A percentile compares a stretch with the other conserved stretches of the same genome.
These are phyloP conservation scores for Colletotrichum lentis DNA, from an alignment of 2,329 filamentous ascomycete genomes.

Conservation along the genomic window DNA sequence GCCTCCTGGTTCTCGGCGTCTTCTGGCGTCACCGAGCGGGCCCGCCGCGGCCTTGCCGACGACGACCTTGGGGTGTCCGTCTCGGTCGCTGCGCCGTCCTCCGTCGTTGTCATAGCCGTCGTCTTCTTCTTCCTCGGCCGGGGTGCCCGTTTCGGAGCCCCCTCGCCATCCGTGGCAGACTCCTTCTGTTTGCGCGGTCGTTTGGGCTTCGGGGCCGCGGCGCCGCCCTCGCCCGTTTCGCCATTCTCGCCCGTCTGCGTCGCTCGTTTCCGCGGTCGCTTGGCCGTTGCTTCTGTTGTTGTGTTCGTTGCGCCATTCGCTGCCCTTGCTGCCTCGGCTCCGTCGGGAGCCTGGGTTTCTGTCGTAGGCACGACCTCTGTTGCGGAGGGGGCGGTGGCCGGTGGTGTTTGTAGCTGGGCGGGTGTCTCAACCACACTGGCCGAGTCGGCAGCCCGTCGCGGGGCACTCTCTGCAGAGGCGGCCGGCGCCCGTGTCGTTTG, in stretches of 20 bases:
- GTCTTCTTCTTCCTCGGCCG: conserved; percentile 40
- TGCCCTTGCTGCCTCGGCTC: background rate
- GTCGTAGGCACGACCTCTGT: background rate
- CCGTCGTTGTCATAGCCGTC: conserved; percentile 35
- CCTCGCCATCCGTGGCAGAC: conserved; percentile 25
- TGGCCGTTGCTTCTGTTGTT: conserved; percentile 11
- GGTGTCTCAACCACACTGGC: conserved; percentile 1
- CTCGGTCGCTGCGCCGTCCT: conserved; percentile 34
- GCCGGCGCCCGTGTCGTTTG: background rate
- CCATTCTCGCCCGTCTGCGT: conserved; percentile 16
- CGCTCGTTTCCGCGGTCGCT: conserved; percentile 34
- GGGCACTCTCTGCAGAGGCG: background rate
- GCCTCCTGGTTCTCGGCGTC: conserved; percentile 70
- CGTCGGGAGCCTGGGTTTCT: conserved; percentile 2
- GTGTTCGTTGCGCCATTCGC: conserved; percentile 4
- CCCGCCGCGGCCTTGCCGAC: conserved; percentile 42
- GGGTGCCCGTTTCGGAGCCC: conserved; percentile 25
- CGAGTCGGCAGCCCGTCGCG: background rate
- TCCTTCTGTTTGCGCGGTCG: conserved; percentile 36
- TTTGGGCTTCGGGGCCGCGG: conserved; percentile 33
- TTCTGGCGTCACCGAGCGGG: conserved; percentile 66
- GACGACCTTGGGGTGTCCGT: conserved; percentile 7
- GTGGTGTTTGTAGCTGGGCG: conserved; percentile 28
- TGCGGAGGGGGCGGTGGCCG: conserved; percentile 12
- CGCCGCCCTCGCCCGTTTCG: conserved; percentile 10